Conservation (phyloP, 176 grass and related monocot species). For the Triticum timopheevii region DNA sequence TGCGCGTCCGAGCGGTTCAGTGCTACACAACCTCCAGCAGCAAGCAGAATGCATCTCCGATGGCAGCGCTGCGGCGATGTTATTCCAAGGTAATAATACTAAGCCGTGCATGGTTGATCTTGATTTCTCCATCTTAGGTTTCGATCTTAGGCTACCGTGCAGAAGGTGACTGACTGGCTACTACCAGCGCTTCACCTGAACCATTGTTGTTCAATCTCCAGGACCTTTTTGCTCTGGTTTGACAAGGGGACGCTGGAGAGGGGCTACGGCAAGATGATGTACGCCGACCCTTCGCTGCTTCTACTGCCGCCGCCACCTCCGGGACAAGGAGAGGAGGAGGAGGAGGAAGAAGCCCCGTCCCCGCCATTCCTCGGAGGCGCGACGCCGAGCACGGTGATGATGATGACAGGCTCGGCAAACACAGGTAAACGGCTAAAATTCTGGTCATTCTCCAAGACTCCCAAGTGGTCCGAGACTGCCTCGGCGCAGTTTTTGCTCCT, state of each 20-base stretch:
- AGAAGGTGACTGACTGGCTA: not conserved
- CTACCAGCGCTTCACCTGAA: not conserved
- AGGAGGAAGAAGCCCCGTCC: not conserved
- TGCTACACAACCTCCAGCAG: not conserved
- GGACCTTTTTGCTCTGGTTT: not conserved
- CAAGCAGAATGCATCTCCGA: not conserved
- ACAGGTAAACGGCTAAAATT: not conserved
- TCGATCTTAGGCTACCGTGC: not conserved
- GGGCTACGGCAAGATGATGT: not conserved
- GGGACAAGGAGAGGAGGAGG: not conserved
- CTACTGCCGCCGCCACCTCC: not conserved
- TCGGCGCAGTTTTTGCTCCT: not conserved
- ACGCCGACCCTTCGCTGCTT: not conserved
- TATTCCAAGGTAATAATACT: not conserved
- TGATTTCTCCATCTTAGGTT: not conserved
- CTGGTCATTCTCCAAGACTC: not conserved
- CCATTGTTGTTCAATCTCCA: not conserved
- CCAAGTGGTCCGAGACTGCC: not conserved
- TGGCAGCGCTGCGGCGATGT: not conserved
- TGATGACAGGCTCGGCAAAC: not conserved
- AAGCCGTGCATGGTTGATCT: not conserved
- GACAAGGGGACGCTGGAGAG: conserved; percentile 12
- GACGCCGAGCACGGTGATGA: not conserved
- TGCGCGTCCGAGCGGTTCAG: not conserved
- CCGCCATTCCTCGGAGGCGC: not conserved